phyloP scores from a whole-genome alignment of 495 filamentous ascomycete species.

The Xylaria curta region DNA sequence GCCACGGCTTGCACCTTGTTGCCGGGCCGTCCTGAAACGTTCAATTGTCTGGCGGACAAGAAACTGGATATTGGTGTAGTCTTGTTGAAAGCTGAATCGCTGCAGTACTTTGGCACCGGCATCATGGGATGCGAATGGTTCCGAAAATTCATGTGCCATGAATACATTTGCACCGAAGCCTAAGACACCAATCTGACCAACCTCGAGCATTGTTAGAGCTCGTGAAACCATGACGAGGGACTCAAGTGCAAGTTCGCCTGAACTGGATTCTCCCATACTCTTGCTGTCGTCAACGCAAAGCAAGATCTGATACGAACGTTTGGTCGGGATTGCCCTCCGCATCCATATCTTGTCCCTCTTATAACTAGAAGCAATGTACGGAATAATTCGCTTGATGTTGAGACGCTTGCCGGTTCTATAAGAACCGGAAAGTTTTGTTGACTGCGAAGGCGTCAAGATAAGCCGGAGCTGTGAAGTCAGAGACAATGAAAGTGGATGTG shows the following conservation, averaged over 20 bases:
- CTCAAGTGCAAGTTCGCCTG: constrained; percentile 76
- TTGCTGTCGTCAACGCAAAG: constrained; percentile 96
- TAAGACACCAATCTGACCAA: constrained; percentile 85
- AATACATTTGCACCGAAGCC: constrained; percentile 86
- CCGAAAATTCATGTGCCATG: constrained; percentile 88
- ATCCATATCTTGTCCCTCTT: constrained; percentile 99
- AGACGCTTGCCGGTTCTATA: constrained; percentile 98
- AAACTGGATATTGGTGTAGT: constrained; percentile 80
- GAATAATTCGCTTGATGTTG: constrained; percentile 98
- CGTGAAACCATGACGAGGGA: constrained; percentile 89
- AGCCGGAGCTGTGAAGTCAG: constrained; percentile 93
- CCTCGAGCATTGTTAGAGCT: constrained; percentile 87
- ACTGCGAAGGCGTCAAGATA: constrained; percentile 91
- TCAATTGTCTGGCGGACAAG: constrained; percentile 78
- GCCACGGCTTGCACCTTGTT: constrained; percentile 60
- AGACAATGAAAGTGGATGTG: constrained; percentile 82
- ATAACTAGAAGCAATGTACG: constrained; percentile 95
- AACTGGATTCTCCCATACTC: constrained; percentile 81
- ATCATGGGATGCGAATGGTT: constrained; percentile 75
- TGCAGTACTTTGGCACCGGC: constrained; percentile 82
- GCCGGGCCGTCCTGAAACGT: constrained; percentile 78
- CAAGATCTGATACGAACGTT: constrained; percentile 95
- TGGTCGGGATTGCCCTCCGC: constrained; percentile 86
- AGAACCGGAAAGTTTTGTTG: constrained; percentile 94
- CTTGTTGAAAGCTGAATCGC: constrained; percentile 85